Percentiles rank a stretch among this genome's conserved stretches.
Evolutionary conservation across 257 asterid genomes (phyloP).

Genomic region (Fraxinus quadrangulata): DNA sequence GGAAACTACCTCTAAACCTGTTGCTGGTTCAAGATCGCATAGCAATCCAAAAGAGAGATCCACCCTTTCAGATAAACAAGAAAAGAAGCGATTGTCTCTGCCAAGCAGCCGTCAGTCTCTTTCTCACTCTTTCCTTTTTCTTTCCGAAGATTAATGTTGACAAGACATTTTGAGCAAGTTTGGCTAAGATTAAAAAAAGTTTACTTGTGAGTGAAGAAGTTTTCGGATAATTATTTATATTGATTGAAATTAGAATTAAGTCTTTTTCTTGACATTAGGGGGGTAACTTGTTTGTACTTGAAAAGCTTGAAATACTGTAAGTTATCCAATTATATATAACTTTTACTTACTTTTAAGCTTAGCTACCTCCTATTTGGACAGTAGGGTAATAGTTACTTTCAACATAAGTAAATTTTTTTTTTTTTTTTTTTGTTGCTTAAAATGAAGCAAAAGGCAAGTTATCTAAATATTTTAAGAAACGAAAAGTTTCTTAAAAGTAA

Average conservation of each 20-base stretch:
- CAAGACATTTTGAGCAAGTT: not conserved
- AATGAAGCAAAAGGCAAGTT: not conserved
- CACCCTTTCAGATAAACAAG: constrained; percentile 51
- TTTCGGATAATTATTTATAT: not conserved
- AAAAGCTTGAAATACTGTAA: not conserved
- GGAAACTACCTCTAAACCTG: constrained; percentile 50
- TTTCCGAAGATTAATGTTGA: not conserved
- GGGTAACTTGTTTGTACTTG: not conserved
- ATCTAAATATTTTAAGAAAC: not conserved
- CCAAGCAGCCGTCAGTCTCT: constrained; percentile 56
- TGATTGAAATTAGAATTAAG: not conserved
- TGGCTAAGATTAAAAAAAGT: not conserved
- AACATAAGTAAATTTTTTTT: not conserved
- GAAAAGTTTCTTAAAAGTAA: not conserved
- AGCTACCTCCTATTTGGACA: too few species aligned
- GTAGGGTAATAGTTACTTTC: not conserved
- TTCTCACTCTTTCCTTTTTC: constrained; percentile 24
- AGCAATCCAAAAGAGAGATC: constrained; percentile 82
- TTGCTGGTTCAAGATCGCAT: constrained; percentile 54
- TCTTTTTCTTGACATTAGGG: not conserved
- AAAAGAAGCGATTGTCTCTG: constrained; percentile 71
- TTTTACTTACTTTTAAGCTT: too few species aligned
- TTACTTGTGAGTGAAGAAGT: not conserved
- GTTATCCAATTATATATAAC: not conserved
- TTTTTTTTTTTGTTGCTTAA: not conserved